Conservation (phyloP, 257 asterid genomes). For the Ballota nigra region DNA sequence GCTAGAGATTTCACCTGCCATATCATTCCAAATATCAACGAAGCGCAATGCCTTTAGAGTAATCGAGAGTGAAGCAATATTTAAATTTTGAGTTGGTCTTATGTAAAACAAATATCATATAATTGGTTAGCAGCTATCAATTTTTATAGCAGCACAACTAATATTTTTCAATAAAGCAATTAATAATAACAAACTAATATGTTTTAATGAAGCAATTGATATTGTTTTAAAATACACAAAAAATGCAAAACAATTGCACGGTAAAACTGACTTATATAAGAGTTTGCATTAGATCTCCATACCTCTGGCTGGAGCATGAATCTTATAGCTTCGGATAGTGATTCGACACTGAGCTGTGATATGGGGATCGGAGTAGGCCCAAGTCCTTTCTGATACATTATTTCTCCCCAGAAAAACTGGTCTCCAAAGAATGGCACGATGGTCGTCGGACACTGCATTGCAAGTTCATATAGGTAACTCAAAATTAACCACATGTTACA, state of each 20-base stretch:
- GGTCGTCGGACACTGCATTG: constrained; percentile 92
- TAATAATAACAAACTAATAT: too few species aligned
- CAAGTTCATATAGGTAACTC: background rate
- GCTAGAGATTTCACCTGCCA: constrained; percentile 80
- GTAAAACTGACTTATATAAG: background rate
- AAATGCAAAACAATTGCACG: too few species aligned
- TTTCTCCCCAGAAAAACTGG: constrained; percentile 97
- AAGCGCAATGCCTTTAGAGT: too few species aligned
- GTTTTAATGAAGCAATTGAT: too few species aligned
- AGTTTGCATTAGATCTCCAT: background rate
- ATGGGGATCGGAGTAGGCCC: constrained; percentile 93
- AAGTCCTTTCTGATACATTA: constrained; percentile 66
- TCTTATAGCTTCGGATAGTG: constrained; percentile 80
- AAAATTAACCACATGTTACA: background rate
- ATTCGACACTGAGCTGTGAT: constrained; percentile 67
- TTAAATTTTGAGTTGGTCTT: too few species aligned
- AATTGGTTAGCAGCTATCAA: too few species aligned
- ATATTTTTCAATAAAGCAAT: too few species aligned
- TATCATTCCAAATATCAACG: background rate
- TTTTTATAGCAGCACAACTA: too few species aligned
- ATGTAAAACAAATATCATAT: too few species aligned
- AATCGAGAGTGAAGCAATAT: background rate
- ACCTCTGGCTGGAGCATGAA: constrained; percentile 99
- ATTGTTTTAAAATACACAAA: too few species aligned
- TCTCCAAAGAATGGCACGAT: constrained; percentile 97